Conservation (phyloP, 176 grass and related monocot species). For the Saccharum officinarum region DNA sequence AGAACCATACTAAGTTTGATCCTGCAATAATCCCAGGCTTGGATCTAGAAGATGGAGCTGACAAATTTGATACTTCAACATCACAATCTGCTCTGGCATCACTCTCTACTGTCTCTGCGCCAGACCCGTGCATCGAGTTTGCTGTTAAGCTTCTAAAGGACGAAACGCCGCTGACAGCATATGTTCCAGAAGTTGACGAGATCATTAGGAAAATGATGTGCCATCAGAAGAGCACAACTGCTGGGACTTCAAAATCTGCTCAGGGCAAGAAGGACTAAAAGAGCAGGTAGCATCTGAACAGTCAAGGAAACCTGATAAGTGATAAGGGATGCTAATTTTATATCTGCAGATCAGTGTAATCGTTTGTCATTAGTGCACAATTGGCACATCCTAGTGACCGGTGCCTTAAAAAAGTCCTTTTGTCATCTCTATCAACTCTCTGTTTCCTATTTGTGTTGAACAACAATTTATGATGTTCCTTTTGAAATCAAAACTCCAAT, state of each 20-base stretch:
- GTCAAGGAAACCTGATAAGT: background rate
- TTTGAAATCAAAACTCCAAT: background rate
- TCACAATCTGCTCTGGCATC: background rate
- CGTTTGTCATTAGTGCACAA: background rate
- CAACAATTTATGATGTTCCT: background rate
- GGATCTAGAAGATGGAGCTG: background rate
- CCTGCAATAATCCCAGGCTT: background rate
- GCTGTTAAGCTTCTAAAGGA: conserved; percentile 29
- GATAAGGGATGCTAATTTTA: background rate
- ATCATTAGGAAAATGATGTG: background rate
- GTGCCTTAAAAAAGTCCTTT: background rate
- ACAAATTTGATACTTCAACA: background rate
- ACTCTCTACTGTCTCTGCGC: background rate
- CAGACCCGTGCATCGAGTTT: conserved; percentile 17
- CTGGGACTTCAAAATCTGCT: background rate
- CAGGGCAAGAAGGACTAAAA: background rate
- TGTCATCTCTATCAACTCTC: background rate
- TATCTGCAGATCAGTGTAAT: background rate
- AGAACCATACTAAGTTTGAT: background rate
- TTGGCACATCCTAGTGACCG: background rate
- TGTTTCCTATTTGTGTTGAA: background rate
- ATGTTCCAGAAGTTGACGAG: background rate
- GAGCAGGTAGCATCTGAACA: background rate
- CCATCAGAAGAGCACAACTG: background rate
- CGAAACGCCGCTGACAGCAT: background rate